A percentile compares a stretch with the other conserved stretches of the same genome.
Conservation (phyloP, 2,329 filamentous ascomycete species). For the Pseudocercospora fuligena region DNA sequence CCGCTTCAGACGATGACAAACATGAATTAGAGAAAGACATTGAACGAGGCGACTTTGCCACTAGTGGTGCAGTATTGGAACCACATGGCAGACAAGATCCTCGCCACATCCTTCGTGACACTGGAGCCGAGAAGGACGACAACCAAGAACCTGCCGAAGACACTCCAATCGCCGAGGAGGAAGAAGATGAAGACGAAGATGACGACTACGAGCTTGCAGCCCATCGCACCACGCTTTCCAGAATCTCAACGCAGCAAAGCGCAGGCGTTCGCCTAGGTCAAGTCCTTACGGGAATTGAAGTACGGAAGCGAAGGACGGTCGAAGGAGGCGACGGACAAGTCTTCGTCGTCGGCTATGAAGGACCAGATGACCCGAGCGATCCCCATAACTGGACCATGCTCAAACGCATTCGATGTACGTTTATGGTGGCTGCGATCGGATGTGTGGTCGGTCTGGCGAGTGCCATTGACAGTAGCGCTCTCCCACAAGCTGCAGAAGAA, state of each 20-base stretch:
- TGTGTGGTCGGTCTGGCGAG: conserved; percentile 58
- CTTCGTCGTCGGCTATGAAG: conserved; percentile 47
- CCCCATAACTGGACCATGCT: conserved; percentile 45
- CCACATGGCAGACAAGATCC: background rate
- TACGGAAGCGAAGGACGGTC: conserved; percentile 42
- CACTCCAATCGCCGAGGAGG: conserved; percentile 16
- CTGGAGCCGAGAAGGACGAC: conserved; percentile 19
- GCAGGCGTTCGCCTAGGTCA: conserved; percentile 41
- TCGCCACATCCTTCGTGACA: background rate
- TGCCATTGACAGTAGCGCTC: conserved; percentile 58
- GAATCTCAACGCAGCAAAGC: conserved; percentile 38
- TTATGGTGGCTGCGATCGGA: conserved; percentile 50
- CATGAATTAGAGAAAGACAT: conserved; percentile 31
- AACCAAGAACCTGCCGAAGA: conserved; percentile 24
- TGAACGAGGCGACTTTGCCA: conserved; percentile 20
- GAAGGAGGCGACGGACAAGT: conserved; percentile 45
- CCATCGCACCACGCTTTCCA: conserved; percentile 32
- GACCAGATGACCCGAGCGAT: conserved; percentile 42
- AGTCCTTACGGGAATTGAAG: conserved; percentile 44
- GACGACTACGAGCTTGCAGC: conserved; percentile 30
- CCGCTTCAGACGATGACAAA: conserved; percentile 29
- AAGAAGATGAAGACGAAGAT: conserved; percentile 34
- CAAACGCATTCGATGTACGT: conserved; percentile 40
- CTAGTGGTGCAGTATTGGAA: background rate
- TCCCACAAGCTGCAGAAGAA: conserved; percentile 51